phyloP scores from a whole-genome alignment of 1,284 basidiomycete species.

The Ustilago trichophora region DNA sequence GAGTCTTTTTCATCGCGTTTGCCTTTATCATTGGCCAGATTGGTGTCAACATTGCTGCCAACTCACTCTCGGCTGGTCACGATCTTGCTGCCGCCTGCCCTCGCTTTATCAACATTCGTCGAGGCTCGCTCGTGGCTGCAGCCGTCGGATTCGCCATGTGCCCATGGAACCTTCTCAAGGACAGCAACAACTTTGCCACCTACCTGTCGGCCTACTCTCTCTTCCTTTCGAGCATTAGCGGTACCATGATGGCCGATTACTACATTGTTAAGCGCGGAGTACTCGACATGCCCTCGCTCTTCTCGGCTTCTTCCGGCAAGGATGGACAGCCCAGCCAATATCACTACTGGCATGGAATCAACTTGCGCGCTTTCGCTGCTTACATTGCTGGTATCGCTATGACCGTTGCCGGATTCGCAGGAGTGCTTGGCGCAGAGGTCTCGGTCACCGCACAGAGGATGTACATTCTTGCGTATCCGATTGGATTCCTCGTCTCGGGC shows the following conservation, averaged over 20 bases:
- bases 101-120: constrained; percentile 83
- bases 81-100: constrained; percentile 80
- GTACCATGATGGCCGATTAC: constrained; percentile 72
- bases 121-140: constrained; percentile 81
- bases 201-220: constrained; percentile 78
- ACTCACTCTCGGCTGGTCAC: constrained; percentile 83
- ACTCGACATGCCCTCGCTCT: constrained; percentile 78
- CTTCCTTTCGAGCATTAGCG: constrained; percentile 67
- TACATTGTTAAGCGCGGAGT: constrained; percentile 79
- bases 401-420: constrained; percentile 80
- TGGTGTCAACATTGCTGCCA: constrained; percentile 76
- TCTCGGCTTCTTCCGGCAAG: constrained; percentile 67
- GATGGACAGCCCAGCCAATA: constrained; percentile 70
- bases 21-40: constrained; percentile 79
- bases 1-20: constrained; percentile 73
- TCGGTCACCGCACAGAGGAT: constrained; percentile 54
- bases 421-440: constrained; percentile 55
- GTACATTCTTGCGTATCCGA: constrained; percentile 66
- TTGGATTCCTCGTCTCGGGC: constrained; percentile 64
- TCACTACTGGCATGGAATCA: constrained; percentile 77
- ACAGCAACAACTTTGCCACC: constrained; percentile 79
- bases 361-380: constrained; percentile 74
- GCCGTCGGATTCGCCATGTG: constrained; percentile 77
- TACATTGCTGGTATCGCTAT: constrained; percentile 81
- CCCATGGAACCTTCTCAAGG: constrained; percentile 82